phyloP scores from a whole-genome alignment of 257 asterid species.

The Solanum microdontum region DNA sequence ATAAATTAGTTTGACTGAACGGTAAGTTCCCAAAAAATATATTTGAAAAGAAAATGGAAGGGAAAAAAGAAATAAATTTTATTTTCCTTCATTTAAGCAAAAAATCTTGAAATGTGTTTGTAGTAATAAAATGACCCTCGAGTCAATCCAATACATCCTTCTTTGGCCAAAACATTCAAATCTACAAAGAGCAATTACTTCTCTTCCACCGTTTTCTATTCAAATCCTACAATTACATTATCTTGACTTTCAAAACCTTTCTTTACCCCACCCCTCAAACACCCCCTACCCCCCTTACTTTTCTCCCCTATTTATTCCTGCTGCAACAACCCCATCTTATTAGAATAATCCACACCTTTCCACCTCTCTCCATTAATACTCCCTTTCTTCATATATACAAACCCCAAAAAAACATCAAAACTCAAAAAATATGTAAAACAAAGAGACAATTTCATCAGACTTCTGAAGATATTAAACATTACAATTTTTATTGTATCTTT shows the following conservation, averaged over 20 bases:
- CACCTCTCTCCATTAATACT: slow-evolving; percentile 32
- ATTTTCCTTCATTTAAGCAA: not conserved
- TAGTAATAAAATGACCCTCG: slow-evolving; percentile 23
- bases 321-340: slow-evolving; percentile 40
- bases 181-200: slow-evolving; percentile 9
- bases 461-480: not conserved
- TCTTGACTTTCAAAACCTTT: slow-evolving; percentile 37
- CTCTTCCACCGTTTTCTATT: slow-evolving; percentile 29
- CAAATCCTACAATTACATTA: slow-evolving; percentile 19
- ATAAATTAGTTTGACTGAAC: not conserved
- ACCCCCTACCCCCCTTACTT: not conserved
- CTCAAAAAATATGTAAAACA: slow-evolving; percentile 8
- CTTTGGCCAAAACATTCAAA: slow-evolving; percentile 8
- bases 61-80: not conserved
- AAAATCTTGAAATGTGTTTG: not conserved
- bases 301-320: slow-evolving; percentile 21
- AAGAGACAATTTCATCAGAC: slow-evolving; percentile 44
- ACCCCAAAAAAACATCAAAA: slow-evolving; percentile 3
- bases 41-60: not conserved
- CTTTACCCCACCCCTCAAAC: not conserved
- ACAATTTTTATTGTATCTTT: slow-evolving; percentile 10
- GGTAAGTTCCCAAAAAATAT: accelerated
- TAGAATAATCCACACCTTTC: slow-evolving; percentile 24
- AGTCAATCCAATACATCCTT: slow-evolving; percentile 22
- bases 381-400: slow-evolving; percentile 13